Evolutionary conservation across 768 basidiomycete species (phyloP).

Genomic region (Sarcomyxa edulis): DNA sequence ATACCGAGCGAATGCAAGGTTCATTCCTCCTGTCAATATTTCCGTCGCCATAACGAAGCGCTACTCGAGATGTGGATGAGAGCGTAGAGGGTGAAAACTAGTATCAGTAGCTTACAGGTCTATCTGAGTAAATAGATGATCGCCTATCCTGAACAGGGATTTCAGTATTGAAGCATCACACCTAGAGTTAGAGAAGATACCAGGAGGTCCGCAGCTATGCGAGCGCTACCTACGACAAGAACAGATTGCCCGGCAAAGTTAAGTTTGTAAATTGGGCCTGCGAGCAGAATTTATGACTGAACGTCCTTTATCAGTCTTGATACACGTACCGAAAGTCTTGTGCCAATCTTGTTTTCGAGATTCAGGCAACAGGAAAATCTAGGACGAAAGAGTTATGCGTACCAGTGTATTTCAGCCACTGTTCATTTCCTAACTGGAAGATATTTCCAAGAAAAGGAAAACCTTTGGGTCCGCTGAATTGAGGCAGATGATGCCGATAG

Average conservation of each 20-base stretch:
- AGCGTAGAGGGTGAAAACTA: no score
- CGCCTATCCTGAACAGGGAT: conserved; percentile 19
- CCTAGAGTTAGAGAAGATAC: no score
- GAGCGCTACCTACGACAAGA: conserved; percentile 23
- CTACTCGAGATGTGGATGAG: no score
- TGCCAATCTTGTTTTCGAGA: no score
- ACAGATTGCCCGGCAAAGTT: conserved; percentile 14
- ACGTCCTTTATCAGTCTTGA: conserved; percentile 15
- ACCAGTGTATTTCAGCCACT: conserved; percentile 16
- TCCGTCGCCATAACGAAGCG: conserved; percentile 20
- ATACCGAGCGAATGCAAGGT: conserved; percentile 15
- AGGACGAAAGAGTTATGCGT: no score
- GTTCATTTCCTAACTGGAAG: conserved; percentile 14
- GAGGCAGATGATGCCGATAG: no score
- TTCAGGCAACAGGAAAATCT: no score
- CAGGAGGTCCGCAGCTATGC: conserved; percentile 25
- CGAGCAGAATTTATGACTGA: background rate
- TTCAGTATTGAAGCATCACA: background rate
- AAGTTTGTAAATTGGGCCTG: conserved; percentile 14
- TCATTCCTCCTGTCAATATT: conserved; percentile 22
- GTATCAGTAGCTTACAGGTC: no score
- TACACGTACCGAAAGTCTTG: no score
- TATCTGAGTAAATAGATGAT: conserved; percentile 18
- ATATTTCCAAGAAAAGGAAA: conserved; percentile 25
- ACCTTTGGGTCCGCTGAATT: conserved; percentile 22